phyloP scores from a whole-genome alignment of 2,329 filamentous ascomycete species.

The Drechslerella coelobrocha region DNA sequence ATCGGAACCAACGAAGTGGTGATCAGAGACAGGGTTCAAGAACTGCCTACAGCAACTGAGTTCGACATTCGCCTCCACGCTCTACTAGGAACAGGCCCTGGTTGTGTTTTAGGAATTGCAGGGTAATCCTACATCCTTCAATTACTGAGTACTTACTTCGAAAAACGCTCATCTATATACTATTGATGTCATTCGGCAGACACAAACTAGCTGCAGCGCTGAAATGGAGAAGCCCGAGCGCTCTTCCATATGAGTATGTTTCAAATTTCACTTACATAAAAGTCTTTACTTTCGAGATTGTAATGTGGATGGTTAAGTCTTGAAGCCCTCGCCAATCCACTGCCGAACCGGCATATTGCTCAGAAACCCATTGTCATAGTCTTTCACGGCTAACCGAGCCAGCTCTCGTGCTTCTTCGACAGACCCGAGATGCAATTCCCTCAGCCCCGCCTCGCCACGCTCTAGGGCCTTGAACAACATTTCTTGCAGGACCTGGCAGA shows the following conservation, averaged over 20 bases:
- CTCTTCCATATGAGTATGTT: too few relatives aligned
- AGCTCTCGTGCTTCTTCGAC: slow-evolving; percentile 7
- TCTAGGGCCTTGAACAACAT: slow-evolving; percentile 24
- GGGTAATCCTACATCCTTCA: too few relatives aligned
- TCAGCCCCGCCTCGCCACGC: neutral
- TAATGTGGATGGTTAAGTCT: neutral
- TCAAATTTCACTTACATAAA: neutral
- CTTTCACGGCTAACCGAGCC: slow-evolving; percentile 10
- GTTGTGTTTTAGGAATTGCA: too few relatives aligned
- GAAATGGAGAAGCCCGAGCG: too few relatives aligned
- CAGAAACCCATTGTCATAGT: slow-evolving; percentile 27
- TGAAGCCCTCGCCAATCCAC: slow-evolving; percentile 12
- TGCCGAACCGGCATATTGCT: slow-evolving; percentile 20
- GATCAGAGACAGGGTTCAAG: too few relatives aligned
- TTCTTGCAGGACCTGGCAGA: slow-evolving; percentile 23
- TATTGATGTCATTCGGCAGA: neutral
- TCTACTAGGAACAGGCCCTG: too few relatives aligned
- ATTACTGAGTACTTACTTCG: too few relatives aligned
- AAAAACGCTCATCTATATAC: too few relatives aligned
- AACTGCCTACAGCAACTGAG: too few relatives aligned
- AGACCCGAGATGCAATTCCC: slow-evolving; percentile 3
- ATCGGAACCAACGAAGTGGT: too few relatives aligned
- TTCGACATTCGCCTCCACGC: too few relatives aligned
- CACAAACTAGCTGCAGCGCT: neutral
- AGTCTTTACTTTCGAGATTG: too few relatives aligned